A percentile compares a stretch with the other conserved stretches of the same genome.
These are phyloP conservation scores for Micromonas commoda DNA, from an alignment of 139 green algal genomes.

Conservation along the genomic window DNA sequence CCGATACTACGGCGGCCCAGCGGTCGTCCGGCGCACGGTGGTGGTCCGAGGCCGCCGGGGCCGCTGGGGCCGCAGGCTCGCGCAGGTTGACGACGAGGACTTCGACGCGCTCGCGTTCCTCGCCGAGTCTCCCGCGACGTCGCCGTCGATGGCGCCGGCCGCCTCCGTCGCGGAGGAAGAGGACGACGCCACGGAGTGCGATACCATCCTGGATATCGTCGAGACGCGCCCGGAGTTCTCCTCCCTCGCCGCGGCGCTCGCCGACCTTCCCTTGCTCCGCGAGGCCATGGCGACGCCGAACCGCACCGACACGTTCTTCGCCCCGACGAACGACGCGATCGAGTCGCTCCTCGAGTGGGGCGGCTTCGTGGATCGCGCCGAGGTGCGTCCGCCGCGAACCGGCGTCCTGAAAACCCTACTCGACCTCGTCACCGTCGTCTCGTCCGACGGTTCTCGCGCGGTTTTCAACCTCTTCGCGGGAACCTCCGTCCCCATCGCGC, in stretches of 20 bases:
- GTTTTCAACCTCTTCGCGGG: background rate
- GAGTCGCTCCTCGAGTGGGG: background rate
- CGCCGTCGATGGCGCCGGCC: too few species aligned
- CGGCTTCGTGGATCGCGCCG: background rate
- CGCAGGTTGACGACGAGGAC: background rate
- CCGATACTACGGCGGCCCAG: background rate
- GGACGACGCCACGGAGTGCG: too few species aligned
- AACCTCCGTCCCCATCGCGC: too few species aligned
- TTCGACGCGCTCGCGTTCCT: background rate
- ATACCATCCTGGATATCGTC: background rate
- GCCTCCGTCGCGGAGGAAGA: background rate
- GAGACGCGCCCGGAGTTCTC: background rate
- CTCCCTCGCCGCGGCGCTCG: background rate
- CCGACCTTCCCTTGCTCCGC: background rate
- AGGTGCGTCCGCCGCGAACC: background rate
- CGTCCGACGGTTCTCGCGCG: background rate
- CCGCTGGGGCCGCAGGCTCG: background rate
- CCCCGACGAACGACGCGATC: constrained; percentile 15
- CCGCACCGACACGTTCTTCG: constrained; percentile 12
- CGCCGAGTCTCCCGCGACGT: too few species aligned
- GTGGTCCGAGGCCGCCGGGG: background rate
- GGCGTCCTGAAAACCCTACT: too few species aligned
- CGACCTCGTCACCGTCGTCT: too few species aligned
- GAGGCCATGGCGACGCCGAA: background rate
- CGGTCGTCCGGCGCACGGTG: background rate